Conservation (phyloP, 2,329 filamentous ascomycete species). For the Alternaria sp. region DNA sequence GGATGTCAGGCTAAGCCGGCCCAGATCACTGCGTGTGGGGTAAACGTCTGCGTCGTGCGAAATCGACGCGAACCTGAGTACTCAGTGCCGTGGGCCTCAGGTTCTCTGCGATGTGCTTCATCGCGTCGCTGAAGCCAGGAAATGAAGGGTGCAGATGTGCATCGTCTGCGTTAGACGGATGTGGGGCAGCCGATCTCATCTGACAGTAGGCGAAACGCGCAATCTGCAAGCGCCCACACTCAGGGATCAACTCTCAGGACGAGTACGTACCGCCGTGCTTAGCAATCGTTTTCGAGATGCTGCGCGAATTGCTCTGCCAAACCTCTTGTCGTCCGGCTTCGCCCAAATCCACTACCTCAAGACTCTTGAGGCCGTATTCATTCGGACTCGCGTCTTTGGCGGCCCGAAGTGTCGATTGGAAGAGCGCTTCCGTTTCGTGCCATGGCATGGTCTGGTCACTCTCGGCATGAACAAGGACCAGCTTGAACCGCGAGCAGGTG, state of each 20-base stretch:
- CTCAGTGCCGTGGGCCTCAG: neutral
- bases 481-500: constrained; percentile 25
- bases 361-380: constrained; percentile 18
- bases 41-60: constrained; percentile 4
- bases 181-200: constrained; percentile 11
- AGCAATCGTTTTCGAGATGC: constrained; percentile 44
- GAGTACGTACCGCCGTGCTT: constrained; percentile 45
- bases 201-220: constrained; percentile 14
- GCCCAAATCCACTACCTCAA: constrained; percentile 37
- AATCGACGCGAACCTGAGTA: neutral
- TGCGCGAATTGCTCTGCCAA: constrained; percentile 31
- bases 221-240: neutral
- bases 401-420: constrained; percentile 35
- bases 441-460: constrained; percentile 46
- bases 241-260: neutral
- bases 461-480: constrained; percentile 44
- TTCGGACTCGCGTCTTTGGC: constrained; percentile 21
- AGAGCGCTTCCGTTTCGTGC: constrained; percentile 42
- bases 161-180: constrained; percentile 8
- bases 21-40: constrained; percentile 12
- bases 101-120: neutral
- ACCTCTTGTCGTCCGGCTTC: constrained; percentile 43
- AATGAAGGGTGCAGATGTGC: constrained; percentile 8
- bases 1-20: constrained; percentile 1
- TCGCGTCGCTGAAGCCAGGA: constrained; percentile 6